Percentiles rank a stretch among this genome's conserved stretches.
phyloP scores from a whole-genome alignment of 2,329 filamentous ascomycete genomes.

The Ambrosiella xylebori region DNA sequence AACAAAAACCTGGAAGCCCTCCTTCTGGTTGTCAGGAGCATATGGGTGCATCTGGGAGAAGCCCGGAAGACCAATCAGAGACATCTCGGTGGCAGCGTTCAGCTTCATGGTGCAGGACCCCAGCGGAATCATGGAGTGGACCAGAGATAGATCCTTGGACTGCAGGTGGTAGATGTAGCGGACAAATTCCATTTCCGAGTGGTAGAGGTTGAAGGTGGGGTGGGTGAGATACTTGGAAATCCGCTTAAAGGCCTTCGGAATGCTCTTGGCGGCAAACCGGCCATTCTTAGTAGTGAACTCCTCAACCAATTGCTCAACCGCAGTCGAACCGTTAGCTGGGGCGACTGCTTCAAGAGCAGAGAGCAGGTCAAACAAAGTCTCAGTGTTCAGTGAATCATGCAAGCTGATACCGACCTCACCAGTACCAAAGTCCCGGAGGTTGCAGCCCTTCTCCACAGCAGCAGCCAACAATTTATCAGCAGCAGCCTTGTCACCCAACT shows the following conservation, averaged over 20 bases:
- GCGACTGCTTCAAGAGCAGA: slow-evolving; percentile 7
- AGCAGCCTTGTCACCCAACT: slow-evolving; percentile 27
- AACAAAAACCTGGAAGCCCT: slow-evolving; percentile 56
- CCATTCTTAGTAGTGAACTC: slow-evolving; percentile 12
- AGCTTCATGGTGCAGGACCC: slow-evolving; percentile 98
- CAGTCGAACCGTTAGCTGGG: slow-evolving; percentile 18
- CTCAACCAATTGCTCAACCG: slow-evolving; percentile 15
- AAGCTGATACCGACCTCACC: slow-evolving; percentile 20
- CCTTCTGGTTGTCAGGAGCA: slow-evolving; percentile 42
- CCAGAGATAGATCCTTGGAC: slow-evolving; percentile 83
- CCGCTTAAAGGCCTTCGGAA: slow-evolving; percentile 47
- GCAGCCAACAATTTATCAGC: slow-evolving; percentile 22
- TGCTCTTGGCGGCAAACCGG: slow-evolving; percentile 15
- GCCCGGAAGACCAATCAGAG: slow-evolving; percentile 59
- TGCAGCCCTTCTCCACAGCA: slow-evolving; percentile 13
- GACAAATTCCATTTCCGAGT: slow-evolving; percentile 85
- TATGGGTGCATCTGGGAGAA: slow-evolving; percentile 74
- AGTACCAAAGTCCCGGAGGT: slow-evolving; percentile 18
- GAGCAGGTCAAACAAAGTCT: slow-evolving; percentile 35
- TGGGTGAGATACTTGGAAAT: slow-evolving; percentile 67
- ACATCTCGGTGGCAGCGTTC: slow-evolving; percentile 87
- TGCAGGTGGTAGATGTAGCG: slow-evolving; percentile 87
- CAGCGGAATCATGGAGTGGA: slow-evolving; percentile 94
- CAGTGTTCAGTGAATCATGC: slow-evolving; percentile 16
- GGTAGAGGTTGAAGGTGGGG: slow-evolving; percentile 85